phyloP scores from a whole-genome alignment of 306 rosid species.

The Sicyos baderoa region DNA sequence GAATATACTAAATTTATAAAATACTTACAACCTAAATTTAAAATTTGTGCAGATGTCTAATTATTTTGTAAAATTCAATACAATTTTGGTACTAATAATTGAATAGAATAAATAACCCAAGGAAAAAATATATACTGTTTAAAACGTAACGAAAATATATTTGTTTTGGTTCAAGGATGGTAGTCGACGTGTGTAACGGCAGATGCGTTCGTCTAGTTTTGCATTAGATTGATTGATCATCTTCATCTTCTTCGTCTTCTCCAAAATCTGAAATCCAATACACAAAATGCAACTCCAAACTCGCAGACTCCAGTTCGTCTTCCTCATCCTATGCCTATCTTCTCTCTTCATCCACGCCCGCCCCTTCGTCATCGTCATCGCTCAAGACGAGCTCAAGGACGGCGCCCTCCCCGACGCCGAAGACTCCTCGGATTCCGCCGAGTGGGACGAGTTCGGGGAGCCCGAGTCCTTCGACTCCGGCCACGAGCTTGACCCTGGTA shows the following conservation, averaged over 20 bases:
- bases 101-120: no score
- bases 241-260: neutral
- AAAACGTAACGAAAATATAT: no score
- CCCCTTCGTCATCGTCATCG: constrained; percentile 54
- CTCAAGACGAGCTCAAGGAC: constrained; percentile 70
- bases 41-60: no score
- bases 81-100: no score
- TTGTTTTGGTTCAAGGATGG: neutral
- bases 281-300: constrained; percentile 11
- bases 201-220: neutral
- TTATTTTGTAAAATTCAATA: no score
- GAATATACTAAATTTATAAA: no score
- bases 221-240: neutral
- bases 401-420: constrained; percentile 42
- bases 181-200: neutral
- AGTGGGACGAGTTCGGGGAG: constrained; percentile 90
- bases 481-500: constrained; percentile 77
- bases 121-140: no score
- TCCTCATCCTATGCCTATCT: constrained; percentile 37
- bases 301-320: constrained; percentile 25
- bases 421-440: constrained; percentile 44
- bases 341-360: constrained; percentile 44
- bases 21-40: no score
- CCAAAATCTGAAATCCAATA: neutral
- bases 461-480: constrained; percentile 52